Percentiles rank a stretch among this genome's conserved stretches.
These are phyloP conservation scores for Aschersonia sp. DNA, from an alignment of 2,329 filamentous ascomycete genomes.

Conservation along the genomic window DNA sequence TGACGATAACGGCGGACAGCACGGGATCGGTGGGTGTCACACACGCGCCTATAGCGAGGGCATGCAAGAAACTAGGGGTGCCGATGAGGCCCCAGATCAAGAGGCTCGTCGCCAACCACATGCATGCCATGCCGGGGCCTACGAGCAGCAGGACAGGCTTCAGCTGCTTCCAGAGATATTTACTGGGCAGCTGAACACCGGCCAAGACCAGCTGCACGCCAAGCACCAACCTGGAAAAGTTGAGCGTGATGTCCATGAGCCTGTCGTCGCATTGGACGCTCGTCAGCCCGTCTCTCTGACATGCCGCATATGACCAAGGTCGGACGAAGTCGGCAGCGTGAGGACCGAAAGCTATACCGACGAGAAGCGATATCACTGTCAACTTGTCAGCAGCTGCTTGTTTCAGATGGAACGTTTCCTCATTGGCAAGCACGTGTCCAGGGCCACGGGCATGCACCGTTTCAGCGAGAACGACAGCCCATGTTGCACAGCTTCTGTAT, in stretches of 20 bases:
- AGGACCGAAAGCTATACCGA: constrained; percentile 67
- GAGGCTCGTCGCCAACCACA: constrained; percentile 77
- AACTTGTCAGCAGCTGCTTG: background rate
- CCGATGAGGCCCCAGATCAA: constrained; percentile 67
- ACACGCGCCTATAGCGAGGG: constrained; percentile 68
- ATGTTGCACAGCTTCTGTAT: background rate
- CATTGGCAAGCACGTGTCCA: background rate
- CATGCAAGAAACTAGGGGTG: constrained; percentile 57
- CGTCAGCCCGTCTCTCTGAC: constrained; percentile 8
- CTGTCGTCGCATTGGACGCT: constrained; percentile 26
- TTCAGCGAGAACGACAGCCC: background rate
- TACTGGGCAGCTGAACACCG: constrained; percentile 73
- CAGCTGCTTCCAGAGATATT: constrained; percentile 70
- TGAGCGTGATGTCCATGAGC: constrained; percentile 61
- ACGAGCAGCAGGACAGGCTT: constrained; percentile 59
- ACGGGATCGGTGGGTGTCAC: constrained; percentile 90
- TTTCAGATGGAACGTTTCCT: background rate
- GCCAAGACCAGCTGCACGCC: constrained; percentile 84
- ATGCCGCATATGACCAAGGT: constrained; percentile 58
- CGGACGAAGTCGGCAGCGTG: constrained; percentile 62
- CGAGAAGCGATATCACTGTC: constrained; percentile 63
- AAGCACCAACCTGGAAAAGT: constrained; percentile 75
- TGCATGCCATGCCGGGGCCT: constrained; percentile 69
- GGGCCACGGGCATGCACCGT: background rate
- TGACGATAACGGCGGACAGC: constrained; percentile 78